Base-by-base conservation (phyloP, 371 early-diverging fungal species). In the Mortierella sp. region DNA sequence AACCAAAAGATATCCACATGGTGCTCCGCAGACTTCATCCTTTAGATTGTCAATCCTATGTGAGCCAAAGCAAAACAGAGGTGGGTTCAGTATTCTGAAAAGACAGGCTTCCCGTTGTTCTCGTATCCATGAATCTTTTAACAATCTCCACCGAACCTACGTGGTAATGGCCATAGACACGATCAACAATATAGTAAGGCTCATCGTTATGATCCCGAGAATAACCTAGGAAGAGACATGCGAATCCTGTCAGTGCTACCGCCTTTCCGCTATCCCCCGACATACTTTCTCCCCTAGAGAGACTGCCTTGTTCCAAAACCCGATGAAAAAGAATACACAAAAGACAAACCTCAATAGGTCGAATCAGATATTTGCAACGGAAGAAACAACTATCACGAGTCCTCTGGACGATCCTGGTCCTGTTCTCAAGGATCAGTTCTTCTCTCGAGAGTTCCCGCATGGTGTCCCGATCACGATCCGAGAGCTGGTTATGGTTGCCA, bases 1-100 rank as follows among this genome's bases (percentile, higher is more conserved):
- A 16, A 81, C 83, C 46, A 89, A 84, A 23, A 89, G 84, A 68
- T 88, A 91, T 43, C 92, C 92, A 72, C 92, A 91, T 68, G 85
- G 79, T 37, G 84, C 85, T 18, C 91, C 91, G 68, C 91, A 91
- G 18, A 89, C 70, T 0, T 89, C 85, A 61, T 81, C 84, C 7
- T 81, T 81, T 44, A 90, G 72, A 69, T 89, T 89, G 60, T 88
- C 89, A 57, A 86, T 66, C 48, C 83, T 84, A 57, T 53, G 37
- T 21, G n/a, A 56, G 9, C 18, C 46, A 15, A 43, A 11, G 7
- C 12, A 50, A 57, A n/a, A 26, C 14, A n/a, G 15, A 28, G 4
- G 43, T 30, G 43, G n/a, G 29, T 1, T 23, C 9, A 15, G 28
- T 6, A 0, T 26, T 21, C 26, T 21, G n/a, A 43, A 50, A 28